Conservation (phyloP, 2,329 filamentous ascomycete species). For the Scorias spongiosa region DNA sequence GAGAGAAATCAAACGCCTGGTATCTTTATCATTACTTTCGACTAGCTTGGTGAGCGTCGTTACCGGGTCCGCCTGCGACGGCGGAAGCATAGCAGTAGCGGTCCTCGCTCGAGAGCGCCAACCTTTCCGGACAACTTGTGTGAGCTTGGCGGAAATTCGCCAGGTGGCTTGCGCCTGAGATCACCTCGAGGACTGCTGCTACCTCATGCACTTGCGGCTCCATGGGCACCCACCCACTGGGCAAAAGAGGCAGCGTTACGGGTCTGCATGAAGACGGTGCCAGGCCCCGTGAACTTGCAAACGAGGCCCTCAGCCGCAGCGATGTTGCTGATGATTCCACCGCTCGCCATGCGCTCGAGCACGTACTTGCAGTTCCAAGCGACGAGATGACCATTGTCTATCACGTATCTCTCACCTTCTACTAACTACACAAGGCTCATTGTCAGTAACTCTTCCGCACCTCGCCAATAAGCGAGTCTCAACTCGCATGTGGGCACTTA, state of each 20-base stretch:
- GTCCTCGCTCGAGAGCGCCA: too few relatives aligned
- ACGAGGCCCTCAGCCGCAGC: slow-evolving; percentile 75
- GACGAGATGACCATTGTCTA: slow-evolving; percentile 59
- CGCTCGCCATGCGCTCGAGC: slow-evolving; percentile 76
- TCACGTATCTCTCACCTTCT: slow-evolving; percentile 70
- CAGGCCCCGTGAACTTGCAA: slow-evolving; percentile 83
- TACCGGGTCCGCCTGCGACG: too few relatives aligned
- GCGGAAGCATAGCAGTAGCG: too few relatives aligned
- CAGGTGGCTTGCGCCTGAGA: too few relatives aligned
- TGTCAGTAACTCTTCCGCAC: slow-evolving; percentile 1
- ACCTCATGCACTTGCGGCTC: neutral
- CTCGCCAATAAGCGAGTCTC: neutral
- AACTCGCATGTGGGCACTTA: slow-evolving; percentile 31
- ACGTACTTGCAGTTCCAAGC: slow-evolving; percentile 95
- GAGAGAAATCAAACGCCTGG: too few relatives aligned
- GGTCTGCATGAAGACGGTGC: slow-evolving; percentile 85
- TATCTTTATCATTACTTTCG: too few relatives aligned
- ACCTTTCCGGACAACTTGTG: too few relatives aligned
- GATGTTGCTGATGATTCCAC: slow-evolving; percentile 80
- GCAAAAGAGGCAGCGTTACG: slow-evolving; percentile 58
- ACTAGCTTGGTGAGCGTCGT: too few relatives aligned
- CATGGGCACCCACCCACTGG: slow-evolving; percentile 33
- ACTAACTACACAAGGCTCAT: slow-evolving; percentile 24
- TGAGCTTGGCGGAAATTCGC: too few relatives aligned
- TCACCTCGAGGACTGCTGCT: too few relatives aligned